Percentiles rank a stretch among this genome's conserved stretches.
phyloP scores from a whole-genome alignment of 305 asterid species.

The Coffea humblotiana region DNA sequence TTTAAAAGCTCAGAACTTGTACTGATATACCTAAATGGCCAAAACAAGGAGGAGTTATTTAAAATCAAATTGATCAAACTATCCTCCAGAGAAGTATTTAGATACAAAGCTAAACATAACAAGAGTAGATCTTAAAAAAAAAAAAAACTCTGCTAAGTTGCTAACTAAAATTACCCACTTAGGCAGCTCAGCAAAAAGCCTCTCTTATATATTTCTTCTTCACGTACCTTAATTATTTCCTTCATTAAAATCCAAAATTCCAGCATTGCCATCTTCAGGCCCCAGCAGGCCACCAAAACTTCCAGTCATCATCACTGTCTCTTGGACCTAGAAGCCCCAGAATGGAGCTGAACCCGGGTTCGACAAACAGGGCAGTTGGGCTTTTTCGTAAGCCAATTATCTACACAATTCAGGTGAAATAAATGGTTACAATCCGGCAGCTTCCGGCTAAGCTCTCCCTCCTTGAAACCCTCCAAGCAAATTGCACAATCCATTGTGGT shows the following conservation, averaged over 20 bases:
- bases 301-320: constrained; percentile 34
- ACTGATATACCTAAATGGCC: background rate
- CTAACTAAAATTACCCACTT: background rate
- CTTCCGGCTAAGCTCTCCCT: constrained; percentile 30
- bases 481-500: constrained; percentile 32
- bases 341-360: constrained; percentile 27
- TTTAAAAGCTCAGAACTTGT: background rate
- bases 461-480: constrained; percentile 40
- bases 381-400: constrained; percentile 35
- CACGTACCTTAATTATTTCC: background rate
- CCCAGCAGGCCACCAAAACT: constrained; percentile 37
- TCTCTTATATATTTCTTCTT: background rate
- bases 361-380: constrained; percentile 46
- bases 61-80: background rate
- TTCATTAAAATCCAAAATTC: background rate
- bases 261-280: constrained; percentile 13
- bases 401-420: constrained; percentile 39
- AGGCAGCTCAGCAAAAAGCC: background rate
- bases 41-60: background rate
- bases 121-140: background rate
- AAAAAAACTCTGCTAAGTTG: background rate
- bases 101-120: background rate
- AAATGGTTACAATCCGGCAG: constrained; percentile 40
- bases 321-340: constrained; percentile 4
- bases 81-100: background rate